These are phyloP conservation scores for Colletotrichum camelliae DNA, from an alignment of 2,329 filamentous ascomycete genomes.

Conservation along the genomic window DNA sequence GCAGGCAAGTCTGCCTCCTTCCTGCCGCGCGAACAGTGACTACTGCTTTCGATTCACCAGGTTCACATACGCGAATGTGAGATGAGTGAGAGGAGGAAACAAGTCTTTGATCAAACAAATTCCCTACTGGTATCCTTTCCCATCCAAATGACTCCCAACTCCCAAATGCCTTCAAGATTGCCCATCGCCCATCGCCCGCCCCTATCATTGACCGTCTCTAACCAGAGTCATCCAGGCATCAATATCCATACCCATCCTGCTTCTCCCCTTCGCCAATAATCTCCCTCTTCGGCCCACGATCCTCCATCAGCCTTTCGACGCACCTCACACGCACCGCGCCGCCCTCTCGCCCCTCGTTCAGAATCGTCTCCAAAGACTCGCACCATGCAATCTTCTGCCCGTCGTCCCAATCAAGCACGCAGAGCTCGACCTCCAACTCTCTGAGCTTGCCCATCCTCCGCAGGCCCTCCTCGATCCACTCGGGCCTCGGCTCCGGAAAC, in stretches of 20 bases:
- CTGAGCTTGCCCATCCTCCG: conserved; percentile 33
- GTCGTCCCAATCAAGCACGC: conserved; percentile 33
- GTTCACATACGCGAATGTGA: neutral
- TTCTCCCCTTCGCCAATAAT: neutral
- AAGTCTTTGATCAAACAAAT: neutral
- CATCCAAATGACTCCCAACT: neutral
- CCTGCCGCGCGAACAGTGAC: neutral
- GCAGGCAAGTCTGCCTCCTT: neutral
- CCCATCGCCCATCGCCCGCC: neutral
- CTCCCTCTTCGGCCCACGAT: neutral
- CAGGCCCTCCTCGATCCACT: conserved; percentile 40
- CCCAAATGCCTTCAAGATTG: neutral
- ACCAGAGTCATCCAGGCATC: neutral
- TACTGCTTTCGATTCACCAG: neutral
- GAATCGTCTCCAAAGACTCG: conserved; percentile 28
- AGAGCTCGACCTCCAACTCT: conserved; percentile 47
- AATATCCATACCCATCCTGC: neutral
- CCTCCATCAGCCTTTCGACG: conserved; percentile 26
- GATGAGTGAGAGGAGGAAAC: neutral
- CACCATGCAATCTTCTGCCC: conserved; percentile 42
- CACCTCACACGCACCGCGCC: conserved; percentile 27
- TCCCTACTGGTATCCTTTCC: neutral
- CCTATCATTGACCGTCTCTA: neutral
- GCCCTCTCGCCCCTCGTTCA: conserved; percentile 26
- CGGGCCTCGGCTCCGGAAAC: conserved; percentile 20